Evolutionary conservation across 371 early-diverging fungal genomes (phyloP), one percentile per base, ranked within the genome.

Genomic region (Mucor indicus): DNA sequence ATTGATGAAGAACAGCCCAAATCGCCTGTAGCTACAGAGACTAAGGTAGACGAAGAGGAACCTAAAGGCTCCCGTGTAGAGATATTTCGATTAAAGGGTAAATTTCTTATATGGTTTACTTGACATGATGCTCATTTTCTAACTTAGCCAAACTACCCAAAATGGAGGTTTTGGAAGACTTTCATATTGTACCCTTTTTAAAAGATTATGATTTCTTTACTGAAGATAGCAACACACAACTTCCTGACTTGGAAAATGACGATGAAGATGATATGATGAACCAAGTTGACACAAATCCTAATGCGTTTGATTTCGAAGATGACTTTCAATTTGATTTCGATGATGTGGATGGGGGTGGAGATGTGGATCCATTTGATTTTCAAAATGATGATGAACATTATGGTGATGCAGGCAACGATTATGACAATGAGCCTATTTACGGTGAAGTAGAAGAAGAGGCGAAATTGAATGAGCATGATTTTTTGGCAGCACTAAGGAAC

Each of bases 101-200:
- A n/a, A n/a, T n/a, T n/a, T n/a, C n/a, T n/a, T n/a, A n/a, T n/a
- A n/a, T n/a, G n/a, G n/a, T n/a, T n/a, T n/a, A n/a, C n/a, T n/a
- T n/a, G n/a, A n/a, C n/a, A n/a, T n/a, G n/a, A n/a, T n/a, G n/a
- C n/a, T n/a, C n/a, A n/a, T n/a, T n/a, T n/a, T n/a, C n/a, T n/a
- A n/a, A n/a, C n/a, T 13, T 44, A 86, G 91, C 75, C 33, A 80
- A 75, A 65, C 42, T 79, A 41, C 72, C 72, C 2, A 47, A 61
- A 2, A 38, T 84, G 30, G 69, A 73, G 8, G 47, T 57, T 1
- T 59, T 87, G 7, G 61, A 68, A 13, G 49, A 60, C 9, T 67
- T 76, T 17, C 72, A 80, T 13, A 77, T 89, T 35, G 88, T 89
- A 38, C 89, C 90, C 0, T 77, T 85, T 0, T 57, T 90, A 12